A percentile compares a stretch with the other conserved stretches of the same genome.
Conservation (phyloP, 495 filamentous ascomycete genomes). For the Arthonia radiata region DNA sequence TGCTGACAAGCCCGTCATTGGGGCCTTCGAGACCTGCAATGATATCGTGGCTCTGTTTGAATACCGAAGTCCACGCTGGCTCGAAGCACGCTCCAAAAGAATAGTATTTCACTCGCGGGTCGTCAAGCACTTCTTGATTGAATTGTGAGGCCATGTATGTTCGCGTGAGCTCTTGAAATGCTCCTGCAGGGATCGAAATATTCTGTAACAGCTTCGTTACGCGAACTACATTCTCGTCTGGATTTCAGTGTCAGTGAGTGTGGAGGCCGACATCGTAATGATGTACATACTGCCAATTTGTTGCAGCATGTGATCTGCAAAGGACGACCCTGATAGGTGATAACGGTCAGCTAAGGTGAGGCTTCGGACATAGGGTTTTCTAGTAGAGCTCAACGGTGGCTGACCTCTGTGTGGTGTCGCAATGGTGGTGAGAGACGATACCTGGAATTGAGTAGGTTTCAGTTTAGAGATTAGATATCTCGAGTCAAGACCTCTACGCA, state of each 20-base stretch:
- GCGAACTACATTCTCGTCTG: too few relatives aligned
- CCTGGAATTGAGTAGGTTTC: slow-evolving; percentile 41
- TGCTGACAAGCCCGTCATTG: slow-evolving; percentile 86
- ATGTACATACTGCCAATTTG: slow-evolving; percentile 30
- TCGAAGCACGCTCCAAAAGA: slow-evolving; percentile 65
- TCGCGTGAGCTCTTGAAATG: slow-evolving; percentile 64
- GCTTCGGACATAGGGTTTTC: too few relatives aligned
- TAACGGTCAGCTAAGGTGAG: too few relatives aligned
- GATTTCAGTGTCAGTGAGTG: too few relatives aligned
- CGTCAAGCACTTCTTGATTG: slow-evolving; percentile 28
- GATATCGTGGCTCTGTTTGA: slow-evolving; percentile 45
- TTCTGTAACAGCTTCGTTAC: too few relatives aligned
- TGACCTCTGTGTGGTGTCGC: slow-evolving; percentile 66
- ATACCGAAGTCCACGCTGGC: slow-evolving; percentile 44
- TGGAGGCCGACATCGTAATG: too few relatives aligned
- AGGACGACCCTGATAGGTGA: slow-evolving; percentile 31
- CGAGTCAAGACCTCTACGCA: slow-evolving; percentile 59
- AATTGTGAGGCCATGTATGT: slow-evolving; percentile 62
- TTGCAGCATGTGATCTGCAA: slow-evolving; percentile 64
- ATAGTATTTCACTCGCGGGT: slow-evolving; percentile 32
- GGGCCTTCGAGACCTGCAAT: slow-evolving; percentile 42
- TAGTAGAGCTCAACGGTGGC: background rate
- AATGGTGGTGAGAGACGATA: slow-evolving; percentile 64
- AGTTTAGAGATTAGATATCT: slow-evolving; percentile 78
- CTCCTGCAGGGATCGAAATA: too few relatives aligned